Evolutionary conservation across 129 eudicot species (phyloP).

Genomic region (Saussurea involucrata): DNA sequence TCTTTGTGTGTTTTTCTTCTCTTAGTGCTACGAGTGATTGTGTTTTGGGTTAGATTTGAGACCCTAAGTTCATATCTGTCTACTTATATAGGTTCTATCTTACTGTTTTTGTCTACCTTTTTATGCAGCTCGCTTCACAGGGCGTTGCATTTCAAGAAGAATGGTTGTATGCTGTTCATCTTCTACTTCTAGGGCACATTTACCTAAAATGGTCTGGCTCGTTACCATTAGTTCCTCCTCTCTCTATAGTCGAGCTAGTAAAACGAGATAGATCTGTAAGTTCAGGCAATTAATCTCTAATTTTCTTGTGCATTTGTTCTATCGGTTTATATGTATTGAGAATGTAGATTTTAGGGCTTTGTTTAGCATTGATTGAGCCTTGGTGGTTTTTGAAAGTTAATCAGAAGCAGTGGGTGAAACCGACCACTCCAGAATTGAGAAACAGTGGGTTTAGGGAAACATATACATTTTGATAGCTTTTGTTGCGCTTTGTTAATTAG

Average conservation of each 20-base stretch:
- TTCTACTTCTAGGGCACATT: conserved; percentile 77
- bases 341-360: neutral
- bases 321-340: neutral
- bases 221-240: no score
- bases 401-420: neutral
- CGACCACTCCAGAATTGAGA: neutral
- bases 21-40: neutral
- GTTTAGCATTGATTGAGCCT: neutral
- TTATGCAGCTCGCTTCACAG: conserved; percentile 53
- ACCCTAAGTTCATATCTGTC: conserved; percentile 30
- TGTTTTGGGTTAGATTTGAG: conserved; percentile 11
- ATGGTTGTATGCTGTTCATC: conserved; percentile 90
- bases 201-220: no score
- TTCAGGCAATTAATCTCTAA: neutral
- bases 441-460: neutral
- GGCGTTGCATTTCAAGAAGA: conserved; percentile 65
- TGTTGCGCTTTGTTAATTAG: neutral
- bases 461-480: neutral
- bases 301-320: neutral
- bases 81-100: neutral
- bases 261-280: conserved; percentile 55
- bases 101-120: neutral
- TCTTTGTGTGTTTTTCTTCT: neutral
- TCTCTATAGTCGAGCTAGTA: no score
- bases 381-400: neutral